Conservation (phyloP, 345 rosid species). For the Citrus australasica region DNA sequence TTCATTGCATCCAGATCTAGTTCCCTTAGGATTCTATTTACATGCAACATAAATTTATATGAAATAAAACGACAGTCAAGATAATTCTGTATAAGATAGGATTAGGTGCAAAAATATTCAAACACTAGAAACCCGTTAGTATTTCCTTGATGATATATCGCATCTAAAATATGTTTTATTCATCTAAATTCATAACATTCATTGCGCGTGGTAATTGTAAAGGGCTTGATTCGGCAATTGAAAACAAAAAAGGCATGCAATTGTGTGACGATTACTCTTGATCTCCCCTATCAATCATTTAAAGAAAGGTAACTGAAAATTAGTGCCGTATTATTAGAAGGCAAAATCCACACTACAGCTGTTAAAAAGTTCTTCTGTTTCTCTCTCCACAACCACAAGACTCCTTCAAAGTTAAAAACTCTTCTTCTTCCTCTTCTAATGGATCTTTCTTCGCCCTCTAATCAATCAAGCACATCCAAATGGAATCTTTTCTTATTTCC, state of each 20-base stretch:
- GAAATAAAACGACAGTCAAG: no score
- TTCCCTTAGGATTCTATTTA: neutral
- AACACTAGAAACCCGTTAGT: neutral
- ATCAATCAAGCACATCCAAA: constrained; percentile 11
- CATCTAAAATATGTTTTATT: neutral
- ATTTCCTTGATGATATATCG: neutral
- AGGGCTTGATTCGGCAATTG: neutral
- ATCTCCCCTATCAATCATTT: no score
- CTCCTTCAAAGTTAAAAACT: constrained; percentile 11
- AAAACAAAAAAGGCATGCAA: no score
- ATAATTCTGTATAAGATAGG: neutral
- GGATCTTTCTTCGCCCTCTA: constrained; percentile 28
- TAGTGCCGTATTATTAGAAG: no score
- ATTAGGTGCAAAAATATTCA: neutral
- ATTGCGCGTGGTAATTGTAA: neutral
- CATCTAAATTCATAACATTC: neutral
- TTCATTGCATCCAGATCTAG: neutral
- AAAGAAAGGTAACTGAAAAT: no score
- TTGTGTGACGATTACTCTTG: no score
- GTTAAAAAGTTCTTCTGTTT: no score
- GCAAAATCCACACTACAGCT: no score
- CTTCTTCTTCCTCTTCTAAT: constrained; percentile 18
- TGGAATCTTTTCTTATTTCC: constrained; percentile 17
- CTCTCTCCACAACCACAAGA: neutral
- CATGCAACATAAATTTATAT: neutral